Evolutionary conservation across 164 flowering plant species (phyloP).

Genomic region (Annona squamosa): DNA sequence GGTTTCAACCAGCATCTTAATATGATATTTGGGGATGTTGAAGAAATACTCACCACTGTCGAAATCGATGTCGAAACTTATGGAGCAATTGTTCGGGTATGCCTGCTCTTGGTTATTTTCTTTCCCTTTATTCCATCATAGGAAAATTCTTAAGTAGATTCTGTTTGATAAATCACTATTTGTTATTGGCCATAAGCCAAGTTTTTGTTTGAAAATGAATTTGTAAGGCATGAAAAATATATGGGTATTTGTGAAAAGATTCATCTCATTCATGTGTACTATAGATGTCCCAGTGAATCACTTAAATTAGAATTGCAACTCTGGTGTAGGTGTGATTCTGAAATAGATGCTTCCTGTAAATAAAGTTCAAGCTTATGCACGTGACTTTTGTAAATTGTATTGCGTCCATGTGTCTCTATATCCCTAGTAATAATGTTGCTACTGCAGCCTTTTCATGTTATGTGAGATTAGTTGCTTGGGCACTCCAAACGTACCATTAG

Average conservation of each 20-base stretch:
- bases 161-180: background rate
- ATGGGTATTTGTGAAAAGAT: background rate
- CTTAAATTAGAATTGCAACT: no score
- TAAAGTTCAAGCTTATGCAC: background rate
- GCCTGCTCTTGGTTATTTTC: slow-evolving; percentile 6
- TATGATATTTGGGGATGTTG: slow-evolving; percentile 97
- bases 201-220: background rate
- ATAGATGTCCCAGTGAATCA: no score
- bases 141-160: background rate
- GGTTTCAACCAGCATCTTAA: slow-evolving; percentile 96
- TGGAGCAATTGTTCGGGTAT: slow-evolving; percentile 95
- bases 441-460: no score
- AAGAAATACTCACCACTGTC: slow-evolving; percentile 78
- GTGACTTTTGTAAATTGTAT: background rate
- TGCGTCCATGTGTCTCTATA: background rate
- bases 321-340: background rate
- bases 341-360: background rate
- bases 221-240: background rate
- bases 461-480: no score
- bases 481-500: no score
- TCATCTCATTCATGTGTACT: background rate
- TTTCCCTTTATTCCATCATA: background rate
- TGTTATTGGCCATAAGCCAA: background rate
- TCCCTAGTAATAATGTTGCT: background rate
- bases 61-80: slow-evolving; percentile 97